These are phyloP conservation scores for Stemphylium vesicarium DNA, from an alignment of 2,329 filamentous ascomycete genomes.

Conservation along the genomic window DNA sequence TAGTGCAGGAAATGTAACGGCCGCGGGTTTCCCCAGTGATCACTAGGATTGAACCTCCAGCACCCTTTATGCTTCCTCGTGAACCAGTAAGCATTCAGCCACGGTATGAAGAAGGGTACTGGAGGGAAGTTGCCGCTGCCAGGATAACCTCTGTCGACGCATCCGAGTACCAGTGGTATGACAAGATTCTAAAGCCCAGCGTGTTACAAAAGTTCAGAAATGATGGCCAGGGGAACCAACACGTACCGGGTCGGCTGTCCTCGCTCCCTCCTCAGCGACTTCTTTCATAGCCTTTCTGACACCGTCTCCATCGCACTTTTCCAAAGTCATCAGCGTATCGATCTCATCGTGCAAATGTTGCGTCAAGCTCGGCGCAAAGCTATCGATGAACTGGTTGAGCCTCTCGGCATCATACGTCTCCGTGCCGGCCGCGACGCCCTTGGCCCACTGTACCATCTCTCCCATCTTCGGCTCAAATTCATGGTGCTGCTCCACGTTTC, in stretches of 20 bases:
- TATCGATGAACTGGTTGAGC: conserved; percentile 21
- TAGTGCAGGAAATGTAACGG: conserved; percentile 19
- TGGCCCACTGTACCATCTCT: conserved; percentile 32
- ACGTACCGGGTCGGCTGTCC: conserved; percentile 16
- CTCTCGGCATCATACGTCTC: conserved; percentile 15
- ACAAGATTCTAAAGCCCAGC: conserved; percentile 20
- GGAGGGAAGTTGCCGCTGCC: conserved; percentile 41
- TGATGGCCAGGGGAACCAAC: not conserved
- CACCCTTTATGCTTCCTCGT: conserved; percentile 33
- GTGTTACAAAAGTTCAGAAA: too few species aligned
- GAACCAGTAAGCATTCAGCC: conserved; percentile 44
- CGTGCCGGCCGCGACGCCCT: not conserved
- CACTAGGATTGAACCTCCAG: conserved; percentile 48
- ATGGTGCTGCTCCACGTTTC: conserved; percentile 44
- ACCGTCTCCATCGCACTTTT: conserved; percentile 17
- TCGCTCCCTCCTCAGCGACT: not conserved
- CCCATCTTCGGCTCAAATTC: conserved; percentile 40
- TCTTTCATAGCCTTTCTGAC: conserved; percentile 13
- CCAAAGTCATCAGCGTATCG: conserved; percentile 21
- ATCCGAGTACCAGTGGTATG: conserved; percentile 43
- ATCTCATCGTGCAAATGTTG: conserved; percentile 32
- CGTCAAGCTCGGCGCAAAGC: conserved; percentile 21
- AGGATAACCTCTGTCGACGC: conserved; percentile 41
- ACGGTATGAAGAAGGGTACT: conserved; percentile 45
- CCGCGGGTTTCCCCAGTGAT: conserved; percentile 37